phyloP scores from a whole-genome alignment of 805 yeast genomes.

The Kodamaea kaohsiungensis region DNA sequence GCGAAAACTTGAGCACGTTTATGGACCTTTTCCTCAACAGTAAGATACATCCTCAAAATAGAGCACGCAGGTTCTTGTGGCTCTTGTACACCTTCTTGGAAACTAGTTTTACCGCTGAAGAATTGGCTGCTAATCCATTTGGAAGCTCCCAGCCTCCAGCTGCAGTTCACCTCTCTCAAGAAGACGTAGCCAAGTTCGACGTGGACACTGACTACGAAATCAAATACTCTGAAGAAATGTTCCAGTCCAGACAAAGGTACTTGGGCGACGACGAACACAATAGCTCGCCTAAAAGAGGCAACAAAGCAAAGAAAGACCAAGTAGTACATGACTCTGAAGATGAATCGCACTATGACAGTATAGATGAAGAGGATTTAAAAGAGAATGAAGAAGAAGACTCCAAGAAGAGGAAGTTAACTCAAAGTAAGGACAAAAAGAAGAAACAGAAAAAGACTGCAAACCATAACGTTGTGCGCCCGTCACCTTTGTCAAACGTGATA shows the following conservation, averaged over 20 bases:
- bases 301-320: constrained; percentile 27
- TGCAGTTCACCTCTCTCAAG: constrained; percentile 29
- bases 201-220: constrained; percentile 50
- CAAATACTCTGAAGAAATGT: constrained; percentile 51
- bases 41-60: constrained; percentile 57
- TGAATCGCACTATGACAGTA: constrained; percentile 7
- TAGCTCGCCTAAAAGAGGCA: constrained; percentile 33
- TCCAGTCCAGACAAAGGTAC: constrained; percentile 39
- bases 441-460: constrained; percentile 7
- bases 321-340: constrained; percentile 13
- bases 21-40: constrained; percentile 74
- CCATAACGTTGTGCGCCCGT: constrained; percentile 3
- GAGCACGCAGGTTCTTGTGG: constrained; percentile 82
- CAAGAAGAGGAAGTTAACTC: constrained; percentile 4
- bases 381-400: background rate
- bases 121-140: constrained; percentile 60
- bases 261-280: constrained; percentile 41
- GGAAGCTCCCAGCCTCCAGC: constrained; percentile 37
- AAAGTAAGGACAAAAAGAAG: constrained; percentile 1
- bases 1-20: constrained; percentile 41
- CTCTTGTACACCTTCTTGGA: constrained; percentile 77
- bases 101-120: constrained; percentile 58
- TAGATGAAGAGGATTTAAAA: constrained; percentile 6
- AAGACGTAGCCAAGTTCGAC: constrained; percentile 34
- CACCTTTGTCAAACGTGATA: constrained; percentile 11